A percentile compares a stretch with the other conserved stretches of the same genome.
Evolutionary conservation across 179 eudicot genomes (phyloP).

Genomic region (Spergularia azorica): DNA sequence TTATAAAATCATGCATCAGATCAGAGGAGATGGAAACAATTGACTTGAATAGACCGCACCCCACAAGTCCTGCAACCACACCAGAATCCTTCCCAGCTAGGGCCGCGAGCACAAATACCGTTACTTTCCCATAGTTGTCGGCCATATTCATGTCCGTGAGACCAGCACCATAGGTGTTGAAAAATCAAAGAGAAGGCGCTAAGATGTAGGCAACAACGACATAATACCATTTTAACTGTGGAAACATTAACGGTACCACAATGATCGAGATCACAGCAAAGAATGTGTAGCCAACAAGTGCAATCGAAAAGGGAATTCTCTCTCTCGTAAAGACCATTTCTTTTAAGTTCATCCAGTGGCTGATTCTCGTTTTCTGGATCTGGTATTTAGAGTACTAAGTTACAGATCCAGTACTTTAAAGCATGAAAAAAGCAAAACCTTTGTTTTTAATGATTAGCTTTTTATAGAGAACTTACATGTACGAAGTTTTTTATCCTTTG

Average conservation of each 20-base stretch:
- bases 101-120: conserved; percentile 77
- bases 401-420: conserved; percentile 12
- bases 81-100: conserved; percentile 55
- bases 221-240: conserved; percentile 73
- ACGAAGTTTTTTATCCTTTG: conserved; percentile 37
- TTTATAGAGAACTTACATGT: conserved; percentile 25
- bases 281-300: conserved; percentile 55
- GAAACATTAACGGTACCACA: conserved; percentile 71
- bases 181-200: conserved; percentile 78
- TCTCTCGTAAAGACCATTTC: conserved; percentile 68
- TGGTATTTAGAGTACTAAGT: conserved; percentile 4
- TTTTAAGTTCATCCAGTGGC: conserved; percentile 28
- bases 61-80: conserved; percentile 76
- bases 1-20: conserved; percentile 72
- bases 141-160: conserved; percentile 94
- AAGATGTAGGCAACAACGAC: conserved; percentile 62
- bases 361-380: conserved; percentile 40
- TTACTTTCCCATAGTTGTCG: conserved; percentile 84
- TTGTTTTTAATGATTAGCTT: background rate
- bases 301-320: conserved; percentile 67
- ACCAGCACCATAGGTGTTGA: conserved; percentile 91
- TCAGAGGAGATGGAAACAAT: conserved; percentile 87
- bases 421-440: background rate
- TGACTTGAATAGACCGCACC: conserved; percentile 92
- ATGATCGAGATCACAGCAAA: conserved; percentile 63